Percentiles rank a stretch among this genome's conserved stretches.
These are phyloP conservation scores for Globisporangium takayamanum DNA, from an alignment of 352 stramenopile species.

Conservation along the genomic window DNA sequence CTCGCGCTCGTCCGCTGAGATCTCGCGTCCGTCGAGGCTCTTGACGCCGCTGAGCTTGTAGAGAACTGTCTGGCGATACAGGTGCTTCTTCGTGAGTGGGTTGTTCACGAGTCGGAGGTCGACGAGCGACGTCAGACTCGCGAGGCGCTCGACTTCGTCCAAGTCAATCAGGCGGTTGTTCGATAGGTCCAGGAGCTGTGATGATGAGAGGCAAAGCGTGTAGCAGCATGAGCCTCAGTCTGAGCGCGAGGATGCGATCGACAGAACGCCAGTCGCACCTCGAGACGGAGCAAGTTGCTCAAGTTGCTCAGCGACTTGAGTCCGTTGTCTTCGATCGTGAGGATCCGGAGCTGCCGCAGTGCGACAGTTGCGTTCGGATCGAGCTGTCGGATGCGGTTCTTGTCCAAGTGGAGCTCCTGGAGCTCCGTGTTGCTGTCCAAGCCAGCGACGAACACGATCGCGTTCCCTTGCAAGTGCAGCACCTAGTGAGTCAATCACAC, in stretches of 20 bases:
- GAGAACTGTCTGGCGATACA: constrained; percentile 70
- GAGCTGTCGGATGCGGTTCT: constrained; percentile 80
- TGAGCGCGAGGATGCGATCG: neutral
- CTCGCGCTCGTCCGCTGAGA: constrained; percentile 73
- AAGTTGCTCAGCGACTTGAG: constrained; percentile 68
- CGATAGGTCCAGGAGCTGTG: constrained; percentile 58
- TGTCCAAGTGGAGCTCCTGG: constrained; percentile 66
- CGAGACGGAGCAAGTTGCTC: constrained; percentile 52
- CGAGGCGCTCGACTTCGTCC: constrained; percentile 75
- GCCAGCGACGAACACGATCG: constrained; percentile 59
- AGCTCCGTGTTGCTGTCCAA: constrained; percentile 58
- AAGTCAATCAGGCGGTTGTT: constrained; percentile 75
- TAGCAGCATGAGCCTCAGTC: neutral
- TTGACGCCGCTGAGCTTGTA: constrained; percentile 49
- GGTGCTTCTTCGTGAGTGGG: constrained; percentile 71
- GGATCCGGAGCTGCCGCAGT: constrained; percentile 41
- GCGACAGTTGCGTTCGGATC: constrained; percentile 44
- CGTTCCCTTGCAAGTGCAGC: constrained; percentile 74
- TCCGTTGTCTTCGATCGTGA: constrained; percentile 79
- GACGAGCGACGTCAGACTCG: constrained; percentile 41
- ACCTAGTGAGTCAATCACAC: constrained; percentile 21
- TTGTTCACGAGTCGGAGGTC: constrained; percentile 69
- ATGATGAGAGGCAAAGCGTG: neutral
- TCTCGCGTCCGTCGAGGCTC: constrained; percentile 59
- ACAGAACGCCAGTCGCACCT: constrained; percentile 30